Evolutionary conservation across 139 green algal genomes (phyloP), one percentile per base, ranked within the genome.

Genomic region (Chlorella sp.): DNA sequence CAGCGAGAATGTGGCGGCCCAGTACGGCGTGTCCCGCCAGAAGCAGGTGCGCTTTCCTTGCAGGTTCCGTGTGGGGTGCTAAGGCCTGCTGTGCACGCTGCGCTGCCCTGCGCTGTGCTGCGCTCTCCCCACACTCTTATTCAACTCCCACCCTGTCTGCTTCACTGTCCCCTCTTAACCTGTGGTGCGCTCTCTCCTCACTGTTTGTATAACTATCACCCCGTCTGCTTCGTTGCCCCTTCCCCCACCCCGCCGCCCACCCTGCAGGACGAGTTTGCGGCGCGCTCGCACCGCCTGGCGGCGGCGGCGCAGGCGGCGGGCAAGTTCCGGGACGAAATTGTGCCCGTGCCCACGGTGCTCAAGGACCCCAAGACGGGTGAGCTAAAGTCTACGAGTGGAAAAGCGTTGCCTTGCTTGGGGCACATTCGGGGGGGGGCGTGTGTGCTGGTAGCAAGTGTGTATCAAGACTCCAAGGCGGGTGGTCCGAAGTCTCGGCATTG

Each of bases 1-100:
- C 42, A 98, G 95, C 36, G 98, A 99, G 95, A 99, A 99, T 88
- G 98, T 99, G 88, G 97, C 98, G 0, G 96, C 95, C 26, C 94
- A 96, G 81, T 99, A 96, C 86, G 94, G 95, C 85, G 92, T 99
- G 69, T 86, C 91, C 30, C 93, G 94, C 36, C 89, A 93, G 78
- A 75, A 79, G 64, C 97, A 99, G 95, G 98, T 53, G 75, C 26
- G 28, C 48, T 57, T 57, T 5, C 48, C 48, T 18, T 2, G 66
- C 66, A 37, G 71, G 32, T 22, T 19, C 11, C 1, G 71, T 78
- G 32, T 16, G 71, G 71, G 32, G 18, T 76, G 73, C 16, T 32
- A 11, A 78, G 71, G 71, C 71, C 3, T 12, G 28, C n/a, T n/a
- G n/a, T n/a, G n/a, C n/a, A n/a, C n/a, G n/a, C n/a, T n/a, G n/a